Base-by-base conservation (phyloP, 148 eudicot genomes). In the Agrostemma githago region DNA sequence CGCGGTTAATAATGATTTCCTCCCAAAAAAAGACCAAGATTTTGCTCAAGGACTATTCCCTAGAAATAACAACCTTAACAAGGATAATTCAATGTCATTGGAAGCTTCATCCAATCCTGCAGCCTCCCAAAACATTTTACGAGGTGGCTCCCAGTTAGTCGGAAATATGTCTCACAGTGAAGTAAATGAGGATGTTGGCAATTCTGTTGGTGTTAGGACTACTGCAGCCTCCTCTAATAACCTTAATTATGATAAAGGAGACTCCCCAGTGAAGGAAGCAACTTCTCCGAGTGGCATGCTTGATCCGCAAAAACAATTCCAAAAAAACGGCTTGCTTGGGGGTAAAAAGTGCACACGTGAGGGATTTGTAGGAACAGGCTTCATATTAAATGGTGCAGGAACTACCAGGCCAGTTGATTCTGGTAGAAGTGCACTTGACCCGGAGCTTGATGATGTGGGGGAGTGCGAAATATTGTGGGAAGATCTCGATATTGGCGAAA, bases 401-500 rank as follows among this genome's bases (percentile, higher is more conserved):
- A 81, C 73, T 79, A 75, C 69, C 68, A 77, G 81, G 75, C 81
- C 86, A 16, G 61, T 65, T 46, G 74, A 63, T 77, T 71, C 80
- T 54, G 64, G 72, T 70, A 72, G 85, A 48, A 71, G 68, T 69
- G 80, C 79, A 71, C 83, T 70, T 82, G 92, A 92, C 72, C 89
- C 85, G 40, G 82, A 84, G 57, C 85, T 95, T 75, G 99, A 92
- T 83, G 99, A 90, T 84, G 99, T 95, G 65, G 93, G 92, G 76
- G 92, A 89, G 41, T 91, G 96, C 84, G 99, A 95, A 84, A 92
- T 92, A 77, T 85, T 86, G 39, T 95, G 99, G 99, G 99, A 95
- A 77, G 90, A 92, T 80, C 96, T 95, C 81, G 90, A 85, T 61
- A 77, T 95, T 77, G 97, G 94, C 65, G 99, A 95, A 85, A 86